Evolutionary conservation across 140 eudicot genomes (phyloP).

Genomic region (Stevia rebaudiana): DNA sequence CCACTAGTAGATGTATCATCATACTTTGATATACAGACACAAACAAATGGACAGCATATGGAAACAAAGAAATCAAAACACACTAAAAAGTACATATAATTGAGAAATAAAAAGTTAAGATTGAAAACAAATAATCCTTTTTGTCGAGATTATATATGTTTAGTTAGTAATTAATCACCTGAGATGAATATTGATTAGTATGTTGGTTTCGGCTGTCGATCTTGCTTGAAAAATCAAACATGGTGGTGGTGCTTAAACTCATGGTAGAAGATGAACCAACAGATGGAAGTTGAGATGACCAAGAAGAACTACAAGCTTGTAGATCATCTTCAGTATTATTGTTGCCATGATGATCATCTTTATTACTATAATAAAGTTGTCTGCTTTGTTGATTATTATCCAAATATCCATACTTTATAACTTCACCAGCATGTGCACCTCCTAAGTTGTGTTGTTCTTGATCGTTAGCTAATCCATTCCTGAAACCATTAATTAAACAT

Average conservation of each 20-base stretch:
- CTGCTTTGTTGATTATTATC: conserved; percentile 37
- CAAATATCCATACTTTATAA: conserved; percentile 35
- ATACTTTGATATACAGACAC: conserved; percentile 35
- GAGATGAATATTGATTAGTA: conserved; percentile 41
- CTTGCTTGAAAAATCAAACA: conserved; percentile 52
- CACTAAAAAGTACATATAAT: neutral
- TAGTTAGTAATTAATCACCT: conserved; percentile 32
- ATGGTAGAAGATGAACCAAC: conserved; percentile 51
- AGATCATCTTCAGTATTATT: conserved; percentile 27
- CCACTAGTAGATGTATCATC: conserved; percentile 59
- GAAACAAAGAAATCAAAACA: conserved; percentile 2
- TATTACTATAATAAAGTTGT: conserved; percentile 24
- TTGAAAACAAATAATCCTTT: too few species aligned
- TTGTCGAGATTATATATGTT: neutral
- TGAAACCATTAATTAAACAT: conserved; percentile 1
- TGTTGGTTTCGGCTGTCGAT: conserved; percentile 28
- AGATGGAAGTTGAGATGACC: conserved; percentile 47
- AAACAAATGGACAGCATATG: neutral
- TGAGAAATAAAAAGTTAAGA: neutral
- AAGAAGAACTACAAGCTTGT: conserved; percentile 39
- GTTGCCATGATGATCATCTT: conserved; percentile 14
- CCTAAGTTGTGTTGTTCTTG: conserved; percentile 60
- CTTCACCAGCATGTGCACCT: conserved; percentile 27
- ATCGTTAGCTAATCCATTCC: conserved; percentile 50
- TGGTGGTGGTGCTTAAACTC: conserved; percentile 42